These are phyloP conservation scores for Hyphopichia fennica DNA, from an alignment of 1,139 yeast genomes.

Conservation along the genomic window DNA sequence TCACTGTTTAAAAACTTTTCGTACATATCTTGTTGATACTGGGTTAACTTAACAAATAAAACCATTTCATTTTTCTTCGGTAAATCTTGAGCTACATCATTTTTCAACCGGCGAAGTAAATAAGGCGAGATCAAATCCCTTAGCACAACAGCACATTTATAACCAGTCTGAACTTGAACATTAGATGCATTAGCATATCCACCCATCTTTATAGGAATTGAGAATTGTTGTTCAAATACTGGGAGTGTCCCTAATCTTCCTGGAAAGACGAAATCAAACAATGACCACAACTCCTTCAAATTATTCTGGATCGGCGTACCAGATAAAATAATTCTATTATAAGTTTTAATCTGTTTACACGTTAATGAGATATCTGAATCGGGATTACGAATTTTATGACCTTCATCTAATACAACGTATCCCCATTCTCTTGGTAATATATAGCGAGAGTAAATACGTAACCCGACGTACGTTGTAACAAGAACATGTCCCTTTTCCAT, in stretches of 20 bases:
- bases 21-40: conserved; percentile 72
- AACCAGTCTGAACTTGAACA: conserved; percentile 94
- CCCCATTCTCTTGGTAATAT: conserved; percentile 81
- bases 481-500: conserved; percentile 72
- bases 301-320: conserved; percentile 98
- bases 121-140: conserved; percentile 90
- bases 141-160: conserved; percentile 89
- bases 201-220: conserved; percentile 92
- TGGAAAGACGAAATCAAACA: conserved; percentile 93
- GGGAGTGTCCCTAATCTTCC: conserved; percentile 94
- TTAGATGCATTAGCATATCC: conserved; percentile 98
- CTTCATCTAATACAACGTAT: conserved; percentile 89
- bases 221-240: conserved; percentile 88
- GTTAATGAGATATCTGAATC: conserved; percentile 84
- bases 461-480: conserved; percentile 90
- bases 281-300: conserved; percentile 86
- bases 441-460: conserved; percentile 70
- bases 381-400: conserved; percentile 95
- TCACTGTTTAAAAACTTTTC: conserved; percentile 72
- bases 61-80: conserved; percentile 96
- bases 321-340: conserved; percentile 79
- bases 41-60: conserved; percentile 81
- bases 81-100: conserved; percentile 94
- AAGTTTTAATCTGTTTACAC: conserved; percentile 80
- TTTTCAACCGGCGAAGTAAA: conserved; percentile 78